A percentile compares a stretch with the other conserved stretches of the same genome.
These are phyloP conservation scores for Onygenales sp. DNA, from an alignment of 2,329 filamentous ascomycete species.

Conservation along the genomic window DNA sequence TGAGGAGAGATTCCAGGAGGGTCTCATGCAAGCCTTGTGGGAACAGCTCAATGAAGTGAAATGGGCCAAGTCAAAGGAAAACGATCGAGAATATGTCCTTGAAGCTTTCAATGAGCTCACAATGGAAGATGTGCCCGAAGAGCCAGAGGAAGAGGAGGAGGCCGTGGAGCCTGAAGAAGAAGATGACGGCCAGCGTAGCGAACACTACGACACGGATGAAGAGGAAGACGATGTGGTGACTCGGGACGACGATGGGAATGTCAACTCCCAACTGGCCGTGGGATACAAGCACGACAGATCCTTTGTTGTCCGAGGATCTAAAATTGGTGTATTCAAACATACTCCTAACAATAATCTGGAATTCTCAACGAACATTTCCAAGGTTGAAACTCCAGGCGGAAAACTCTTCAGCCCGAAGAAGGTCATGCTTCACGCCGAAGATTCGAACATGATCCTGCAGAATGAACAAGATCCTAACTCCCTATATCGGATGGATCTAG, in stretches of 20 bases:
- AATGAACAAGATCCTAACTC: constrained; percentile 76
- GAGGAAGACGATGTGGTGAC: constrained; percentile 68
- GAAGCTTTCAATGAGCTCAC: constrained; percentile 92
- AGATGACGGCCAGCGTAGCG: constrained; percentile 57
- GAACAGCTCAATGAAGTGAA: constrained; percentile 91
- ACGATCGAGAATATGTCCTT: constrained; percentile 86
- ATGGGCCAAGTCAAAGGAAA: constrained; percentile 86
- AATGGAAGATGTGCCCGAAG: constrained; percentile 67
- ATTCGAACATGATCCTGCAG: constrained; percentile 82
- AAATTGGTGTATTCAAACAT: constrained; percentile 98
- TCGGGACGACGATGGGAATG: constrained; percentile 63
- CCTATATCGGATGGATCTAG: constrained; percentile 92
- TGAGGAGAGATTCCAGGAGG: constrained; percentile 82
- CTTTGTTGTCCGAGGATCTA: constrained; percentile 91
- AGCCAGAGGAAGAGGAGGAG: constrained; percentile 45
- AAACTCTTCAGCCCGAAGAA: constrained; percentile 89
- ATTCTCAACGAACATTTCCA: constrained; percentile 95
- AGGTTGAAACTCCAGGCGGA: constrained; percentile 80
- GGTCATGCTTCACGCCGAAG: constrained; percentile 89
- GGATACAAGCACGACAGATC: constrained; percentile 96
- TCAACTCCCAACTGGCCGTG: constrained; percentile 89
- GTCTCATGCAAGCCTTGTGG: constrained; percentile 91
- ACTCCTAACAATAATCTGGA: constrained; percentile 85
- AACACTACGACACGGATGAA: constrained; percentile 66
- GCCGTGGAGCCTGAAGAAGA: constrained; percentile 54